Percentiles rank a stretch among this genome's conserved stretches.
Evolutionary conservation across 179 eudicot species (phyloP).

Genomic region (Beta macrorhiza): DNA sequence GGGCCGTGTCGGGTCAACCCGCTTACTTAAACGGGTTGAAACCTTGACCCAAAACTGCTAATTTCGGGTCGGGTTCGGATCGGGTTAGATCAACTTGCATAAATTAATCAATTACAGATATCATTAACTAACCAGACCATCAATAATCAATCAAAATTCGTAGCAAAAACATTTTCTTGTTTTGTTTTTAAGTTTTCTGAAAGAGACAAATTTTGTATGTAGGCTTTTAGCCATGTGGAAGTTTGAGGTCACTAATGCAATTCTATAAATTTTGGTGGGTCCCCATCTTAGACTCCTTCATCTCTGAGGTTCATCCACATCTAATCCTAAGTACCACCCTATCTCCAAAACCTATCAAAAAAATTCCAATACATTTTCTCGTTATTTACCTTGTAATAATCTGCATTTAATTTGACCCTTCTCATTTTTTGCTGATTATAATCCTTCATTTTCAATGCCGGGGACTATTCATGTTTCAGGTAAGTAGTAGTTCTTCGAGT

Average conservation of each 20-base stretch:
- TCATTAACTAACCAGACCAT: too few relatives aligned
- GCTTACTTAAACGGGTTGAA: too few relatives aligned
- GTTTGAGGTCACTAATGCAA: constrained; percentile 32
- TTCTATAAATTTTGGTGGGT: constrained; percentile 20
- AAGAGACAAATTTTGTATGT: constrained; percentile 39
- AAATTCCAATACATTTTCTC: background rate
- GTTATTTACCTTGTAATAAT: background rate
- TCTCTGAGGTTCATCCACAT: constrained; percentile 45
- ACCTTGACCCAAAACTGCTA: too few relatives aligned
- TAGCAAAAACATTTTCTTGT: background rate
- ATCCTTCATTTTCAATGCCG: constrained; percentile 56
- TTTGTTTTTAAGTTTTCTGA: constrained; percentile 3
- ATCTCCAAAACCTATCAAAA: constrained; percentile 22
- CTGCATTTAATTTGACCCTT: constrained; percentile 10
- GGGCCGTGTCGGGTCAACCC: too few relatives aligned
- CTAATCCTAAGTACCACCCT: constrained; percentile 34
- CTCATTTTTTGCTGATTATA: background rate
- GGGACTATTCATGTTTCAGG: constrained; percentile 92
- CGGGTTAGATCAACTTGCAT: too few relatives aligned
- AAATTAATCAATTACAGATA: too few relatives aligned
- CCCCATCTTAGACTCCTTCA: constrained; percentile 29
- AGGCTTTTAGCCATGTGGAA: constrained; percentile 19
- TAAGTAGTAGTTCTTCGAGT: constrained; percentile 26
- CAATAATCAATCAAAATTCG: too few relatives aligned
- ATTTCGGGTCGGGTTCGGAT: too few relatives aligned